These are phyloP conservation scores for Cenchrus fungigraminus DNA, from an alignment of 176 grass and related monocot species.

Conservation along the genomic window DNA sequence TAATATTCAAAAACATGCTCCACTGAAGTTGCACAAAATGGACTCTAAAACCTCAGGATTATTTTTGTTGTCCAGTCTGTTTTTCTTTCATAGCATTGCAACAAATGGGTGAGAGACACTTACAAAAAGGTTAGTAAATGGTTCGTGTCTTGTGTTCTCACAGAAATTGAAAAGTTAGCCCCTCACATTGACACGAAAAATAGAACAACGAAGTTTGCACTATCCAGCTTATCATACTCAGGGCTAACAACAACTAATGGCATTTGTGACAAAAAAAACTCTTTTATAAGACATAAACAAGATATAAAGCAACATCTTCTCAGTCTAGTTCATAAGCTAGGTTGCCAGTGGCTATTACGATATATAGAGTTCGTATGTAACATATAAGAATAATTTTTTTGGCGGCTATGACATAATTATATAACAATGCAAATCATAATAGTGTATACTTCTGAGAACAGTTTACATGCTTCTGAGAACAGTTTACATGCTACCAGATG, in stretches of 20 bases:
- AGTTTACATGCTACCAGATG: too few relatives aligned
- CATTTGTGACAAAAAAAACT: too few relatives aligned
- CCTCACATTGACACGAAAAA: neutral
- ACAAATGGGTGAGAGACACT: conserved; percentile 7
- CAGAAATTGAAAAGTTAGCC: conserved; percentile 3
- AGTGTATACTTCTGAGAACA: conserved; percentile 7
- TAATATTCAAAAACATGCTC: conserved; percentile 30
- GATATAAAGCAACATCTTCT: conserved; percentile 3
- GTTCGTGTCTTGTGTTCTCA: conserved; percentile 65
- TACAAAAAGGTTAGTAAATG: conserved; percentile 2
- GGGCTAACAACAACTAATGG: too few relatives aligned
- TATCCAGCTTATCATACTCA: too few relatives aligned
- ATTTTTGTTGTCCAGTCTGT: neutral
- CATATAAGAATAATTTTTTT: neutral
- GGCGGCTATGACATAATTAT: neutral
- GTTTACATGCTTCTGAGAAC: conserved; percentile 73
- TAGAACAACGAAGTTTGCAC: too few relatives aligned
- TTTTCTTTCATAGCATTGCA: conserved; percentile 13
- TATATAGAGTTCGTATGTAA: neutral
- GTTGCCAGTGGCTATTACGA: neutral
- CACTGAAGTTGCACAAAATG: conserved; percentile 8
- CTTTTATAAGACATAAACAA: neutral
- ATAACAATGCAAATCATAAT: conserved; percentile 25
- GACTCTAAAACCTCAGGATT: neutral
- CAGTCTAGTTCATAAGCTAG: conserved; percentile 6